These are phyloP conservation scores for Aspergillus melleus DNA, from an alignment of 2,329 filamentous ascomycete species.

Conservation along the genomic window DNA sequence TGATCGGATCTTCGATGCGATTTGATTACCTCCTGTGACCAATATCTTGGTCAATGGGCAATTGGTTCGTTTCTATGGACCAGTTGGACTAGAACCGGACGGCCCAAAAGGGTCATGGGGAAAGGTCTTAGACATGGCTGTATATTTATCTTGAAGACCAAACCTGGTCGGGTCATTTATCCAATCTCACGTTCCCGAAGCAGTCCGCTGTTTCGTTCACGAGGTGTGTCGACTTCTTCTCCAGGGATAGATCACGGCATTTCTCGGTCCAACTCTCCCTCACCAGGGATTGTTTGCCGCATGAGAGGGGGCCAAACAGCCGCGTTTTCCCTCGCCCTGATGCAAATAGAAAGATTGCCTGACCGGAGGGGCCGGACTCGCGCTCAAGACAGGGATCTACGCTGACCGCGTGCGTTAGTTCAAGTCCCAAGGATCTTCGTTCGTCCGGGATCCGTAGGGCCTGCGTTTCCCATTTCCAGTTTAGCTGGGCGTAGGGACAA, in stretches of 20 bases:
- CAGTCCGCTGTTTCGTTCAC: too few relatives aligned
- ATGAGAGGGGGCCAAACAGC: not conserved
- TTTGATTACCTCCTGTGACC: not conserved
- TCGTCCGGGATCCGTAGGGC: not conserved
- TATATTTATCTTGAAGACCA: too few relatives aligned
- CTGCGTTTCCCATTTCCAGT: not conserved
- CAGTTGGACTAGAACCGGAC: too few relatives aligned
- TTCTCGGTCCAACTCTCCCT: not conserved
- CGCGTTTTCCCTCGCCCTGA: too few relatives aligned
- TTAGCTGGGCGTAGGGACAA: not conserved
- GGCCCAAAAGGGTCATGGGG: too few relatives aligned
- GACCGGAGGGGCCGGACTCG: not conserved
- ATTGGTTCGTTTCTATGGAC: too few relatives aligned
- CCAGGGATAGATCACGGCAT: too few relatives aligned
- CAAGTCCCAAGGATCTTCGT: not conserved
- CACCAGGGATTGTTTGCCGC: too few relatives aligned
- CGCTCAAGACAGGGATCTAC: not conserved
- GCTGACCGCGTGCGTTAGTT: not conserved
- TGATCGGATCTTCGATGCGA: constrained; percentile 4
- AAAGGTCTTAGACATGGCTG: too few relatives aligned
- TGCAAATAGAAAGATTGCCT: not conserved
- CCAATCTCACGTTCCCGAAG: too few relatives aligned
- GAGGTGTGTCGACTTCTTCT: too few relatives aligned
- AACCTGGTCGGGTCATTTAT: too few relatives aligned
- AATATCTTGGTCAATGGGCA: not conserved